Base-by-base conservation (phyloP, 2,329 filamentous ascomycete species). In the Cordyceps cicadae region DNA sequence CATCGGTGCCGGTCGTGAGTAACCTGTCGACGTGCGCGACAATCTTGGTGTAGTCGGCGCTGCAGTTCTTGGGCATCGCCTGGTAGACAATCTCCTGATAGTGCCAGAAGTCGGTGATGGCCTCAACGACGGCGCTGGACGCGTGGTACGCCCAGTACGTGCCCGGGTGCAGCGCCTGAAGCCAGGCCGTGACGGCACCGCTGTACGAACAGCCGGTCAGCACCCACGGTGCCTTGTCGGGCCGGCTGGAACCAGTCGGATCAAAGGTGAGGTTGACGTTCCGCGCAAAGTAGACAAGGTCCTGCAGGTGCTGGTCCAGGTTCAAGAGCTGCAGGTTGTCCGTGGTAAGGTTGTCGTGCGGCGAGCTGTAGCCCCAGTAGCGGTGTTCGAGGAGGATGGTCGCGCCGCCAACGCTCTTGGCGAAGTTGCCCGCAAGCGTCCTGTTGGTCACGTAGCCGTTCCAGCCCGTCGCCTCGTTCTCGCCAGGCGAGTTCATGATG, bases 201-300 rank as follows among this genome's bases (percentile, higher is more conserved):
- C 89, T 86, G 69, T 94, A 94, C 0, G 87, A 90, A 6, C 89
- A 89, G 5, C 90, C 90, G 62, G 92, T 92, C 0, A 83, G 84
- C 61, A 93, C 85, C 76, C 87, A 92, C 0, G 90, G 82, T 0
- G 84, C 86, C 21, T 79, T 80, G 2, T 82, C 77, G 0, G 88
- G 83, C 2, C 81, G 87, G 54, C 54, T 57, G 32, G 43, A 39
- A 41, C 80, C 70, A 63, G 87, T 73, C 66, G 86, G 83, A 19
- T 91, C 74, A 0, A 89, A 89, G 0, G 82, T 77, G 62, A 90
- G 90, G 46, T 83, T 77, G 59, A 90, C 79, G 64, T 92, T 81
- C 61, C 83, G 74, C 0, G 89, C 88, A 72, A 94, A 93, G 72
- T 88, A 92, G 14, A 84, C 86, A 59, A 87, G 82, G 68, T 95